Base-by-base conservation (phyloP, 164 flowering plant genomes). In the Tinospora cordifolia region DNA sequence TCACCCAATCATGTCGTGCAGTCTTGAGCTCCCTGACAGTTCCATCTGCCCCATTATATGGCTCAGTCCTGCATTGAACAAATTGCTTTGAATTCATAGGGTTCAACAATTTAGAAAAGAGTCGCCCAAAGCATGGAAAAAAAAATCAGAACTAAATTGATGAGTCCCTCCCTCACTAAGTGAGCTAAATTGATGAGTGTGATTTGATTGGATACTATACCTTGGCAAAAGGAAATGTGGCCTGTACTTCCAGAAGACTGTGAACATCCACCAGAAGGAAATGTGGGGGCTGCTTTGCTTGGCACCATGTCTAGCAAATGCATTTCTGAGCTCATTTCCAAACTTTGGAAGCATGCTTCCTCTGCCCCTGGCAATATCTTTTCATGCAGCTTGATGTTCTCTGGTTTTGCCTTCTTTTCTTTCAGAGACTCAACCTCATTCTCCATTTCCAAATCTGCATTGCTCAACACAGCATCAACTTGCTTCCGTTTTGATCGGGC, bases 401-500 rank as follows among this genome's bases (percentile, higher is more conserved):
- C 89, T 17, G 85, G 79, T 69, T 82, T 91, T 6, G 87, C 81
- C 74, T 86, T 85, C 75, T 84, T 86, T 19, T 89, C 91, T 63
- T 81, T 82, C 8, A 87, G 83, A 10, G 89, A 87, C 36, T 89
- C 90, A 24, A 77, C 86, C 63, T 92, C 97, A 21, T 92, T 82
- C 79, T 90, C 97, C 9, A 80, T 86, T 78, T 88, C 96, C 25
- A 88, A 81, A 46, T 84, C 86, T 17, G 51, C 81, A 79, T 71
- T 83, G 57, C 78, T 82, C 60, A 81, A 67, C 6, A 62, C 63
- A 15, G 59, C 71, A 65, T 63, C 77, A 44, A 39, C 70, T 69
- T 83, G 96, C 79, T 92, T 92, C 69, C 98, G 73, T 66, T 92
- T 92, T 14, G 98, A 92, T 12, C 98, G 76, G 27, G 98, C 98